Percentiles rank a stretch among this genome's conserved stretches.
Conservation (phyloP, 768 basidiomycete species). For the Phanerodontia chrysosporium region DNA sequence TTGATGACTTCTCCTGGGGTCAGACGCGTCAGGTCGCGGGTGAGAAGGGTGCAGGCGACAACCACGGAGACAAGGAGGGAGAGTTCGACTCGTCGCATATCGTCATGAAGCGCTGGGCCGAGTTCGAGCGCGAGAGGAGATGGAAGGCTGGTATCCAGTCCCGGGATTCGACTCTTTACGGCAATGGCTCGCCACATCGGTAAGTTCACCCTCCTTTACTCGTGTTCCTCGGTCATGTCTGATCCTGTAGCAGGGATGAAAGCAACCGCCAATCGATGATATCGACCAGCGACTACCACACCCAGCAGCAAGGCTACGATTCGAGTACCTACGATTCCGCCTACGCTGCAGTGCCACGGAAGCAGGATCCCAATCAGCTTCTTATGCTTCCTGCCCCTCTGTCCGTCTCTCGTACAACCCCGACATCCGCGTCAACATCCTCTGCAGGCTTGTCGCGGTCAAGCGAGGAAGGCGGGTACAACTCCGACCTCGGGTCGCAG, state of each 20-base stretch:
- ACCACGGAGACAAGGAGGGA: constrained; percentile 92
- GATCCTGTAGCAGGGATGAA: constrained; percentile 18
- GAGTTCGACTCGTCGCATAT: constrained; percentile 96
- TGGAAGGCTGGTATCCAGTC: constrained; percentile 89
- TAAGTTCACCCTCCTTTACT: constrained; percentile 33
- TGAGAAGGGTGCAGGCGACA: constrained; percentile 54
- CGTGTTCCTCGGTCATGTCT: neutral
- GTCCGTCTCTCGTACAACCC: constrained; percentile 47
- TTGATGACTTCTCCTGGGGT: constrained; percentile 98
- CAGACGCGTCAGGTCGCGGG: constrained; percentile 84
- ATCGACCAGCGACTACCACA: constrained; percentile 73
- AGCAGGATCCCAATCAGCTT: constrained; percentile 67
- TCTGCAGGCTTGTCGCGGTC: constrained; percentile 43
- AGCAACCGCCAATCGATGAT: constrained; percentile 69
- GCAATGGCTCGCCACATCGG: constrained; percentile 48
- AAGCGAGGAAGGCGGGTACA: constrained; percentile 35
- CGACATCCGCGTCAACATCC: constrained; percentile 30
- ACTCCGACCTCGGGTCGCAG: constrained; percentile 33
- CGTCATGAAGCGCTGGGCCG: constrained; percentile 98
- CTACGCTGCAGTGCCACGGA: constrained; percentile 37
- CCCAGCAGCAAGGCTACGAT: constrained; percentile 48
- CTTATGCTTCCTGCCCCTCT: constrained; percentile 76
- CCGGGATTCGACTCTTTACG: constrained; percentile 62
- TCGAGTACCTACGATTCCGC: constrained; percentile 60
- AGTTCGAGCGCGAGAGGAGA: constrained; percentile 92